Evolutionary conservation across 1,139 yeast species (phyloP), one percentile per base, ranked within the genome.

Genomic region (Hanseniaspora sp.): DNA sequence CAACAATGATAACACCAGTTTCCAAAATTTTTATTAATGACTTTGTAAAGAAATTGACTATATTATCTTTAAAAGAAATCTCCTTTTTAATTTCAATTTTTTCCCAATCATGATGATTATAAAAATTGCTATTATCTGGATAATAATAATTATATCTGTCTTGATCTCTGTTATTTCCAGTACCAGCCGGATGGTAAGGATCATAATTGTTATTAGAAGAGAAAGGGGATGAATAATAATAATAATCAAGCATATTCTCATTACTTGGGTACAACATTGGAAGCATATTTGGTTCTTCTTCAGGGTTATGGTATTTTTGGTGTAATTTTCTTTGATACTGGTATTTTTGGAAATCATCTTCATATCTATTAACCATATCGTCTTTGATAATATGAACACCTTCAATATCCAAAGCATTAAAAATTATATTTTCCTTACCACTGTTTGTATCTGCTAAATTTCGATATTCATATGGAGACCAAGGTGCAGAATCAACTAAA

Each of bases 401-500:
- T 44, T 51, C 44, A 13, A 51, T 51, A 28, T 43, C 44, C 12
- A 15, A 29, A 15, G 18, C 11, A 29, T 38, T 9, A 33, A 48
- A 44, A 1, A 15, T 1, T 3, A 23, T 29, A n/a, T 35, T 33
- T 28, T 48, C 41, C 7, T 15, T 38, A n/a, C 6, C 38, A 15
- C 7, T 7, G 15, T 17, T 9, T 6, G 17, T 17, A 15, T 37
- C 47, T 30, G 30, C 39, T 9, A 33, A 29, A 15, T 37, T 38
- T 46, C n/a, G 37, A 12, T 15, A 62, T 45, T 79, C 79, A 61
- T 79, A 82, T 56, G 75, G 74, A 0, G 88, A 79, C 3, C 77
- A 63, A 0, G 95, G 92, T 0, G 96, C 94, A 30, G 86, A 78
- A 58, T 80, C 80, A 23, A 90, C 88, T 53, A 88, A 67, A 0